A percentile compares a stretch with the other conserved stretches of the same genome.
Evolutionary conservation across 768 basidiomycete species (phyloP).

Genomic region (Amanita pallidorosea): DNA sequence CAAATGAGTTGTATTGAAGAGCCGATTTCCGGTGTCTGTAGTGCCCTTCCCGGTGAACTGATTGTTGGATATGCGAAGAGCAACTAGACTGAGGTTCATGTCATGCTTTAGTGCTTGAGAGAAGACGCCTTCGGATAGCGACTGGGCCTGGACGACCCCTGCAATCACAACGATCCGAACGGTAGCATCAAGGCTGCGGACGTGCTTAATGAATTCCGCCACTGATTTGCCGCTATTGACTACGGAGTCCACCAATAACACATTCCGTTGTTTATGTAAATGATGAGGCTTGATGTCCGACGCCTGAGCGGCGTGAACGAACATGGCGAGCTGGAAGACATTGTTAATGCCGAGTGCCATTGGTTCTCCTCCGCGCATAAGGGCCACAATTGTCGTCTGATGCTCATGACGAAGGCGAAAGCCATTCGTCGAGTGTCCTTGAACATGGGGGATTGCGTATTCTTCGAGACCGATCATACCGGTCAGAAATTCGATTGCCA

Average conservation of each 20-base stretch:
- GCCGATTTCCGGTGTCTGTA: conserved; percentile 14
- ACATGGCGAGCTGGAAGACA: conserved; percentile 12
- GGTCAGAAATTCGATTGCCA: conserved; percentile 12
- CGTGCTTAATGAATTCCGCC: conserved; percentile 11
- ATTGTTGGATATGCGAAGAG: conserved; percentile 13
- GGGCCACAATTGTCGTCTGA: conserved; percentile 10
- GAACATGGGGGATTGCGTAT: conserved; percentile 14
- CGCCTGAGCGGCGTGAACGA: conserved; percentile 12
- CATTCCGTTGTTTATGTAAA: conserved; percentile 7
- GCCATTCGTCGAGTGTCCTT: conserved; percentile 12
- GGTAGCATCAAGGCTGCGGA: neutral
- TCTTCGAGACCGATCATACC: conserved; percentile 13
- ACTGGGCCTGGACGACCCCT: conserved; percentile 5
- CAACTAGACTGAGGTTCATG: conserved; percentile 11
- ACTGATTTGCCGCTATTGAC: conserved; percentile 16
- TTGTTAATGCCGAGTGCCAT: conserved; percentile 13
- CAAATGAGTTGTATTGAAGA: conserved; percentile 14
- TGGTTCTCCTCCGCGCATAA: conserved; percentile 14
- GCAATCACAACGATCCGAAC: neutral
- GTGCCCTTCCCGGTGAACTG: conserved; percentile 13
- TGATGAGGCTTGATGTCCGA: conserved; percentile 11
- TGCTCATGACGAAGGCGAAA: conserved; percentile 12
- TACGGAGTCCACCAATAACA: conserved; percentile 15
- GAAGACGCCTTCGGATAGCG: conserved; percentile 8
- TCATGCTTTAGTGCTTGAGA: conserved; percentile 9